Percentiles rank a stretch among this genome's conserved stretches.
Evolutionary conservation across 345 rosid genomes (phyloP).

Genomic region (Acer yangbiense): DNA sequence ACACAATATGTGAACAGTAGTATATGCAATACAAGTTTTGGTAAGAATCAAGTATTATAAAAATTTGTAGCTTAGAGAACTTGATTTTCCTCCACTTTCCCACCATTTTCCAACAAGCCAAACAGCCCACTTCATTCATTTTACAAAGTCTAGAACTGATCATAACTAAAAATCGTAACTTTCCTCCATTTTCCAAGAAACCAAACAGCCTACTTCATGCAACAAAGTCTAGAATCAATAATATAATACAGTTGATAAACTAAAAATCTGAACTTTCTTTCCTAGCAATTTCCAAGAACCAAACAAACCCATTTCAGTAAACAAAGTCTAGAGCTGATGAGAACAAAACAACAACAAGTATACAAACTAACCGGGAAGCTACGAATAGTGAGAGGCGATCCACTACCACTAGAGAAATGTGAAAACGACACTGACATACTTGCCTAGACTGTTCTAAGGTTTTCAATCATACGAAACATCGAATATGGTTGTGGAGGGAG

Average conservation of each 20-base stretch:
- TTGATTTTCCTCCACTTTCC: background rate
- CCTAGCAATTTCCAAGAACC: background rate
- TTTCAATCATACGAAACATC: background rate
- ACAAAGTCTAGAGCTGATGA: background rate
- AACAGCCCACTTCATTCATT: background rate
- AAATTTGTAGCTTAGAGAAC: background rate
- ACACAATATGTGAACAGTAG: background rate
- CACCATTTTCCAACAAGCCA: background rate
- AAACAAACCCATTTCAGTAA: background rate
- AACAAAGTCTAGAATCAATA: background rate
- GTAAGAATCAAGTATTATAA: background rate
- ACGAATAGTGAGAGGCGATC: background rate
- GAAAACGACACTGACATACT: slow-evolving; percentile 35
- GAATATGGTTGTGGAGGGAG: background rate
- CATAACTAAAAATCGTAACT: background rate
- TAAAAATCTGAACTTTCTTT: background rate
- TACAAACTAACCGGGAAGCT: slow-evolving; percentile 27
- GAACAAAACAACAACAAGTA: background rate
- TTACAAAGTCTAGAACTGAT: background rate
- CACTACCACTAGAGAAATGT: slow-evolving; percentile 4
- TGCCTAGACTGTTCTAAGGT: background rate
- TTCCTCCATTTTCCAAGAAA: background rate
- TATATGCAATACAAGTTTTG: background rate
- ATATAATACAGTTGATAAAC: background rate
- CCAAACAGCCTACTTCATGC: background rate